Evolutionary conservation across 495 filamentous ascomycete genomes (phyloP), one percentile per base, ranked within the genome.

Genomic region (Daldinia grandis): DNA sequence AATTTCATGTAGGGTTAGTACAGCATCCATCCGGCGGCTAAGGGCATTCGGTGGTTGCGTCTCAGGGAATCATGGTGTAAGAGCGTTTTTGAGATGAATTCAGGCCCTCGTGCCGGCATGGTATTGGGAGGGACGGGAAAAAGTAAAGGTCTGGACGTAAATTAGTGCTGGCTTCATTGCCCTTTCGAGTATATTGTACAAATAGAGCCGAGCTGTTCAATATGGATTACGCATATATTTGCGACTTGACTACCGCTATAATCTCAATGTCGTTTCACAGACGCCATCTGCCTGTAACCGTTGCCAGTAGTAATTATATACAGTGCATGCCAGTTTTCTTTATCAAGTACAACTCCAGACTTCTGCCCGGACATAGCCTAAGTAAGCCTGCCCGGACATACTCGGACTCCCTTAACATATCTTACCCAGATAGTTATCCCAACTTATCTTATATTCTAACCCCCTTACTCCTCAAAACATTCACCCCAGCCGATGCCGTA

Each of bases 381-480:
- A 1, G 40, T 9, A 8, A 17, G 5, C 40, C 5, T 5, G n/a
- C n/a, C 17, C 40, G 9, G 9, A 10, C 17, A 44, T 10, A 21
- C 5, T 21, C 42, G 12, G 8, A 10, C 17, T 9, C 12, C 37
- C 33, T 58, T 4, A 35, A 37, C 7, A 5, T 37, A 56, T 7
- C 15, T 17, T 40, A n/a, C n/a, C n/a, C n/a, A n/a, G n/a, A n/a
- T n/a, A 17, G 8, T 47, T 47, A 21, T 19, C 9, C 17, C 9
- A 24, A 24, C 28, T n/a, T 51, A 37, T 53, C 25, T 74, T 70
- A 90, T 81, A 89, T 85, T 74, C 84, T 82, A 4, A 89, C 81
- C 8, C 87, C 90, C 67, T 90, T 88, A 66, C 87, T 91, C 73
- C 86, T 81, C 66, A 93, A 69, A 28, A 90, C 80, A 78, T 92